Evolutionary conservation across 192 early-diverging fungal species (phyloP).

Genomic region (Linderina pennispora): DNA sequence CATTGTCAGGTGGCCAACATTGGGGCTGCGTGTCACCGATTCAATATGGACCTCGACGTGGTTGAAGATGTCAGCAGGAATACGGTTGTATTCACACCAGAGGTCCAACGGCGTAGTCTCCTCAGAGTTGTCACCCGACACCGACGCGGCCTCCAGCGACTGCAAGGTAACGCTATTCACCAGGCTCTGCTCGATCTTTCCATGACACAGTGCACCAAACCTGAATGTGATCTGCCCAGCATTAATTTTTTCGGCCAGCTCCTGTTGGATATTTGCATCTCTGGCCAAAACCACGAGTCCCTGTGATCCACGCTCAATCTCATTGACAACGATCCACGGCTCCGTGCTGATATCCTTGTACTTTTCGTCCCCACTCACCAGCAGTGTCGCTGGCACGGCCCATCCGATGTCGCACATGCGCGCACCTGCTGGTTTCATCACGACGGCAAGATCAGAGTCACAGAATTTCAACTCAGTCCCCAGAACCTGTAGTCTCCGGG

Average conservation of each 20-base stretch:
- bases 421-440: slow-evolving; percentile 56
- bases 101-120: background rate
- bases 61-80: slow-evolving; percentile 30
- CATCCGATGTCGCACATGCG: slow-evolving; percentile 14
- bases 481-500: slow-evolving; percentile 35
- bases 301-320: slow-evolving; percentile 53
- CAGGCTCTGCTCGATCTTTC: slow-evolving; percentile 22
- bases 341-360: slow-evolving; percentile 1
- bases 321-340: slow-evolving; percentile 44
- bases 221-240: slow-evolving; percentile 12
- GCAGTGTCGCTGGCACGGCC: slow-evolving; percentile 16
- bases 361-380: background rate
- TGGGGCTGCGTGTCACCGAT: slow-evolving; percentile 11
- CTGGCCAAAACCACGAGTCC: slow-evolving; percentile 43
- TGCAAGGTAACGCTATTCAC: slow-evolving; percentile 19
- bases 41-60: slow-evolving; percentile 2
- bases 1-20: slow-evolving; percentile 19
- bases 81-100: slow-evolving; percentile 22
- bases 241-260: background rate
- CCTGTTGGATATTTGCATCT: slow-evolving; percentile 3
- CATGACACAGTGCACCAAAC: slow-evolving; percentile 36
- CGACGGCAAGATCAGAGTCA: slow-evolving; percentile 50
- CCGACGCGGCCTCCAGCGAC: slow-evolving; percentile 29
- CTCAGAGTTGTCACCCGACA: background rate
- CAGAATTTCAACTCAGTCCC: slow-evolving; percentile 46